Percentiles rank a stretch among this genome's conserved stretches.
Conservation (phyloP, 176 grass and related monocot species). For the Zea luxurians region DNA sequence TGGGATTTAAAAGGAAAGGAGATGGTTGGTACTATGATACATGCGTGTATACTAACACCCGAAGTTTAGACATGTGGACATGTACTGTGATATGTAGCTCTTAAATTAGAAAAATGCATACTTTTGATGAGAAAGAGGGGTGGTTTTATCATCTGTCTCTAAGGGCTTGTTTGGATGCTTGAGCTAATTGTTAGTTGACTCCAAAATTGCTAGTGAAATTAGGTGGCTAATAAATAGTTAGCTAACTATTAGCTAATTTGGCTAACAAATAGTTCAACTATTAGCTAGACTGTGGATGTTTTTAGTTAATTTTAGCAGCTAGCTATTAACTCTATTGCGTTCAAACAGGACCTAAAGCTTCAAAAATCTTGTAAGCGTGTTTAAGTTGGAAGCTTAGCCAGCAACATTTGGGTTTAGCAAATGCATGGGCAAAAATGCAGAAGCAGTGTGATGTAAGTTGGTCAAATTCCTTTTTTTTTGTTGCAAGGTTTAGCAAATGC, state of each 20-base stretch:
- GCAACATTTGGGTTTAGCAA: too few relatives aligned
- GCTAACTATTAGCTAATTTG: too few relatives aligned
- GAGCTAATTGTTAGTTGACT: too few relatives aligned
- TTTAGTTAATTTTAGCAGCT: too few relatives aligned
- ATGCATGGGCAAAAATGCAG: too few relatives aligned
- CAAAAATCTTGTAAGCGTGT: background rate
- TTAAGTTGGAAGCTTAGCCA: background rate
- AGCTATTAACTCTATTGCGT: too few relatives aligned
- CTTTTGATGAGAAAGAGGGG: background rate
- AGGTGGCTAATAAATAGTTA: too few relatives aligned
- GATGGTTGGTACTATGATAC: conserved; percentile 23
- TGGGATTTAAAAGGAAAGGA: conserved; percentile 9
- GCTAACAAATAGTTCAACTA: too few relatives aligned
- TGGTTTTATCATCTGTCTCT: background rate
- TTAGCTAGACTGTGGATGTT: too few relatives aligned
- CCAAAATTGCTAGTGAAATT: too few relatives aligned
- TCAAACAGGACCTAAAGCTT: background rate
- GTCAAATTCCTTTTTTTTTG: background rate
- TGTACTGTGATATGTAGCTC: conserved; percentile 29
- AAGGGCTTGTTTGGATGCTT: too few relatives aligned
- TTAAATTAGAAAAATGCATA: conserved; percentile 26
- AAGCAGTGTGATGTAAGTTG: background rate
- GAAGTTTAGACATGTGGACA: conserved; percentile 25
- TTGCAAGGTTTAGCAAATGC: background rate
- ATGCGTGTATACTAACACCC: conserved; percentile 44